Evolutionary conservation across 2,329 filamentous ascomycete genomes (phyloP).

Genomic region (Ilyonectria robusta): DNA sequence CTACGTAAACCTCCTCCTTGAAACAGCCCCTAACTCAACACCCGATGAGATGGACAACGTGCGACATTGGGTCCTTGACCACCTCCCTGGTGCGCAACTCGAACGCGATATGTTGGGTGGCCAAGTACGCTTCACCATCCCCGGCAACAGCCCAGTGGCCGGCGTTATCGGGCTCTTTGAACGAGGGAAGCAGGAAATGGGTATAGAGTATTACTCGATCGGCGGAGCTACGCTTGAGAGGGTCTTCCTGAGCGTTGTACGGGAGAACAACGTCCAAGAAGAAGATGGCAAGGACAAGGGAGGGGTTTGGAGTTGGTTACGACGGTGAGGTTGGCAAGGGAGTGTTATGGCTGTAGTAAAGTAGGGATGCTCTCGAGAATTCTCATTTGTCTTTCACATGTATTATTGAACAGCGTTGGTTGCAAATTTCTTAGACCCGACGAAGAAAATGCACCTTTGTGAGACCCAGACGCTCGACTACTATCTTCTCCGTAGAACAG

Average conservation of each 20-base stretch:
- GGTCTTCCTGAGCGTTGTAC: conserved; percentile 78
- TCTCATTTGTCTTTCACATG: too few relatives aligned
- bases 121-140: conserved; percentile 57
- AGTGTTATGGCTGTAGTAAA: too few relatives aligned
- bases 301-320: background rate
- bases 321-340: too few relatives aligned
- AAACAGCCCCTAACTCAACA: conserved; percentile 69
- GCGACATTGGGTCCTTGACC: conserved; percentile 66
- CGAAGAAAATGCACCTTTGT: background rate
- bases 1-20: conserved; percentile 74
- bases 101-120: conserved; percentile 74
- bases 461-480: background rate
- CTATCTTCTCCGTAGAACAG: background rate
- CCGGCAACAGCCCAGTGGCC: conserved; percentile 44
- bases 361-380: too few relatives aligned
- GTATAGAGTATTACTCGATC: conserved; percentile 76
- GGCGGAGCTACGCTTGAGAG: conserved; percentile 77
- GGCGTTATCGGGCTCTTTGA: conserved; percentile 65
- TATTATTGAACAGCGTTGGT: background rate
- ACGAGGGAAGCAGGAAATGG: conserved; percentile 67
- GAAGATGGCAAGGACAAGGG: conserved; percentile 28
- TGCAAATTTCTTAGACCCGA: background rate
- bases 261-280: conserved; percentile 64
- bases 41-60: conserved; percentile 69
- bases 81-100: conserved; percentile 68